Percentiles rank a stretch among this genome's conserved stretches.
phyloP scores from a whole-genome alignment of 2,329 filamentous ascomycete genomes.

The Fusarium sp. region DNA sequence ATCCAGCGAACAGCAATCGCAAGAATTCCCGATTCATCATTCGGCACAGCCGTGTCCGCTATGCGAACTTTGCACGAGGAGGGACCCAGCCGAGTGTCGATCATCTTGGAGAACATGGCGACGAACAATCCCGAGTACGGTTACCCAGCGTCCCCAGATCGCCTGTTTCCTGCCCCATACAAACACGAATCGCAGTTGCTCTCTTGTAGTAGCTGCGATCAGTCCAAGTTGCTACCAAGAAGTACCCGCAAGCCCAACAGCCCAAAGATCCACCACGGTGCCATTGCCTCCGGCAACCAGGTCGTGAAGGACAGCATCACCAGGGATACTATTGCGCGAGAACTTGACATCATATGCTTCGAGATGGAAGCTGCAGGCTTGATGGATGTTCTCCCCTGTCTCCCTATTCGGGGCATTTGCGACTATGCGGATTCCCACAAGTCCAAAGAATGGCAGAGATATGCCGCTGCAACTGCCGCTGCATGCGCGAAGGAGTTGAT shows the following conservation, averaged over 20 bases:
- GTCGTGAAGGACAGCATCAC: slow-evolving; percentile 50
- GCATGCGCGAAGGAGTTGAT: slow-evolving; percentile 37
- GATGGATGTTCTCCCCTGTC: slow-evolving; percentile 45
- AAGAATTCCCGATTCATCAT: rapidly evolving
- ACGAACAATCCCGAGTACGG: background rate
- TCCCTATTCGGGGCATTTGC: slow-evolving; percentile 55
- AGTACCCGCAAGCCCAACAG: background rate
- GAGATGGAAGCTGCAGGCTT: slow-evolving; percentile 49
- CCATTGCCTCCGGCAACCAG: slow-evolving; percentile 48
- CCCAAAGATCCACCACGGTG: slow-evolving; percentile 12
- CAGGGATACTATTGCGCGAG: slow-evolving; percentile 45
- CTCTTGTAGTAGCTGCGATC: background rate
- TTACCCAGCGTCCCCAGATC: background rate
- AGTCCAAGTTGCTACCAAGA: rapidly evolving
- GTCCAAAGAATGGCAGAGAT: slow-evolving; percentile 51
- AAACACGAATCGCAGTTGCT: background rate
- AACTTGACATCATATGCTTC: slow-evolving; percentile 37
- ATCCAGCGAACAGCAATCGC: slow-evolving; percentile 7
- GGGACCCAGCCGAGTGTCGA: background rate
- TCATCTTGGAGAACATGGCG: background rate
- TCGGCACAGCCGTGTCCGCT: slow-evolving; percentile 20
- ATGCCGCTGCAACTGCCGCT: slow-evolving; percentile 51
- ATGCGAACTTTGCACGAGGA: too few species aligned
- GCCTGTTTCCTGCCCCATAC: background rate
- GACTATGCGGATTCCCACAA: slow-evolving; percentile 56